These are phyloP conservation scores for Phlyctochytrium arcticum DNA, from an alignment of 192 early-diverging fungal species.

Conservation along the genomic window DNA sequence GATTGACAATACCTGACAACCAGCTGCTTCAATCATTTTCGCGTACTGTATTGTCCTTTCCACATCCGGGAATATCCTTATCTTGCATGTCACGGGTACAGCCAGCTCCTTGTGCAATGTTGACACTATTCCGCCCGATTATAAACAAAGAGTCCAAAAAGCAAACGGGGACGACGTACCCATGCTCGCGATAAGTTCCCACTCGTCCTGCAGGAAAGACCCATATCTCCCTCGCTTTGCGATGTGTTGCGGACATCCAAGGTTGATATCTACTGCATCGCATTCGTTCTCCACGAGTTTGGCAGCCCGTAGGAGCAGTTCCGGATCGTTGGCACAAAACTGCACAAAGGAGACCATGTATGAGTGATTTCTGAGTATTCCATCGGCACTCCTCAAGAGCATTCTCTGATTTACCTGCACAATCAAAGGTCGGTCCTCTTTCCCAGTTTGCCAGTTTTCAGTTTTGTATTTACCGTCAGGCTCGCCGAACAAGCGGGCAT, in stretches of 20 bases:
- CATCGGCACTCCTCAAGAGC: background rate
- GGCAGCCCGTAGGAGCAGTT: constrained; percentile 75
- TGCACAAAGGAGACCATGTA: constrained; percentile 28
- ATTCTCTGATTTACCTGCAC: constrained; percentile 62
- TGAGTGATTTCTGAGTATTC: background rate
- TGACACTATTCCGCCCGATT: constrained; percentile 39
- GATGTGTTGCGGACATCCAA: constrained; percentile 97
- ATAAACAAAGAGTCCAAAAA: background rate
- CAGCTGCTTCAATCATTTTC: constrained; percentile 91
- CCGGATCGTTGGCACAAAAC: constrained; percentile 98
- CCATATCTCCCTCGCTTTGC: constrained; percentile 90
- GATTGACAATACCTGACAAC: constrained; percentile 71
- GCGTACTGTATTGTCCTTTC: constrained; percentile 91
- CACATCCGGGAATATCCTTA: constrained; percentile 83
- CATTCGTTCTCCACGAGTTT: constrained; percentile 74
- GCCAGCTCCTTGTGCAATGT: constrained; percentile 74
- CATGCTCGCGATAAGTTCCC: constrained; percentile 69
- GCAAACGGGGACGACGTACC: constrained; percentile 7
- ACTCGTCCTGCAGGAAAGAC: constrained; percentile 91
- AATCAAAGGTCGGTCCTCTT: constrained; percentile 75
- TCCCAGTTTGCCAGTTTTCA: constrained; percentile 40
- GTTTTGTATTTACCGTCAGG: constrained; percentile 42
- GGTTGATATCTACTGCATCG: constrained; percentile 92
- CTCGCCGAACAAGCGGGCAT: constrained; percentile 81
- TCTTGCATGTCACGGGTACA: constrained; percentile 95